Conservation (phyloP, 805 yeast species). For the Saturnispora ahearnii region DNA sequence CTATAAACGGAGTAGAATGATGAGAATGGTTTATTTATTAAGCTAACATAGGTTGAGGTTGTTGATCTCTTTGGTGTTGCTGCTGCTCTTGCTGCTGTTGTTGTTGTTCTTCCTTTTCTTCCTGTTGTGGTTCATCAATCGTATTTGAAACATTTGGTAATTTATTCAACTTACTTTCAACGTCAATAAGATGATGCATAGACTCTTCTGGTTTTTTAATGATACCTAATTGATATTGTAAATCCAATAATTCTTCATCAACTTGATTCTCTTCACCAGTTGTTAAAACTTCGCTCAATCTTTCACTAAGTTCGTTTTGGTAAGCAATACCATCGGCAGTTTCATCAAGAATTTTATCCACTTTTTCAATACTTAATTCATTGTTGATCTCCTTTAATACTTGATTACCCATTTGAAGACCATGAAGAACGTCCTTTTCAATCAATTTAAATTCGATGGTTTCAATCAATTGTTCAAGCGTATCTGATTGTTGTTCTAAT, state of each 20-base stretch:
- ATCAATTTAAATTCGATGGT: constrained; percentile 83
- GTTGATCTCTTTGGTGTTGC: constrained; percentile 4
- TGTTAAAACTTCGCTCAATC: constrained; percentile 36
- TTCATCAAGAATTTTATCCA: constrained; percentile 79
- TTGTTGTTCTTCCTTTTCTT: constrained; percentile 13
- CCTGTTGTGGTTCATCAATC: constrained; percentile 8
- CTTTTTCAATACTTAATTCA: constrained; percentile 68
- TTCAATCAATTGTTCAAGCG: constrained; percentile 67
- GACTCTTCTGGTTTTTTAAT: constrained; percentile 1
- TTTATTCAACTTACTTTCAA: constrained; percentile 11
- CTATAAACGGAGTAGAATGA: too few relatives aligned
- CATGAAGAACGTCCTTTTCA: constrained; percentile 76
- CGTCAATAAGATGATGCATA: constrained; percentile 5
- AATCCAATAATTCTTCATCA: constrained; percentile 48
- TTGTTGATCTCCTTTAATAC: constrained; percentile 67
- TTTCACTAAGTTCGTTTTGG: constrained; percentile 62
- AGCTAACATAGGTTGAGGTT: constrained; percentile 6
- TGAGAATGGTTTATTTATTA: background rate
- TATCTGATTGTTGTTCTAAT: constrained; percentile 70
- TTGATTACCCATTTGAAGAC: constrained; percentile 71
- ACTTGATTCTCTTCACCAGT: constrained; percentile 50
- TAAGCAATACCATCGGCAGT: constrained; percentile 71
- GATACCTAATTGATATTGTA: constrained; percentile 39
- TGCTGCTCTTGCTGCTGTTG: constrained; percentile 9
- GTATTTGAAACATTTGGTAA: constrained; percentile 27